phyloP scores from a whole-genome alignment of 371 early-diverging fungal species.

The Mortierella sp. region DNA sequence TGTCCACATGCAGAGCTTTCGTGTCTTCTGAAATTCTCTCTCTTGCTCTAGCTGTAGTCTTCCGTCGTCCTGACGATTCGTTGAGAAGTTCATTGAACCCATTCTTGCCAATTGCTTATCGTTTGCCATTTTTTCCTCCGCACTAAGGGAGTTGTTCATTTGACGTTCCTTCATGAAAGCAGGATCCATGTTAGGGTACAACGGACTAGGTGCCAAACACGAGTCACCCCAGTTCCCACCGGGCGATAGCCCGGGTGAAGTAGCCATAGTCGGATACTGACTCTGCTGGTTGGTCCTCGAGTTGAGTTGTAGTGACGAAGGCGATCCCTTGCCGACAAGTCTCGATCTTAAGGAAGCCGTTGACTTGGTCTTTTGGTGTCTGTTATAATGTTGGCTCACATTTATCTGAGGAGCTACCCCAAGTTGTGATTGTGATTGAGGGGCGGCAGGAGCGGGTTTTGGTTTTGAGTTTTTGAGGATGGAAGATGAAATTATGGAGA shows the following conservation, averaged over 20 bases:
- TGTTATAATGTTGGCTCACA: not conserved
- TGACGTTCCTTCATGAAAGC: slow-evolving; percentile 22
- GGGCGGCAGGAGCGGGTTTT: not conserved
- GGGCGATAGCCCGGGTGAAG: slow-evolving; percentile 6
- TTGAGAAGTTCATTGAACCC: not conserved
- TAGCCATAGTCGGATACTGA: slow-evolving; percentile 1
- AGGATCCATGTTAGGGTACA: slow-evolving; percentile 17
- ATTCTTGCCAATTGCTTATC: not conserved
- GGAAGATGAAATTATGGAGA: not conserved
- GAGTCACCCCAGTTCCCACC: slow-evolving; percentile 15
- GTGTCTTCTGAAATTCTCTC: slow-evolving; percentile 11
- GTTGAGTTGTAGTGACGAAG: slow-evolving; percentile 31
- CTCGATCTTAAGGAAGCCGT: slow-evolving; percentile 17
- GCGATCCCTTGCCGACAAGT: slow-evolving; percentile 13
- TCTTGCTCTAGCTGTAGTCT: slow-evolving; percentile 37
- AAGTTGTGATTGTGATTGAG: not conserved
- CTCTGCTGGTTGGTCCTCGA: slow-evolving; percentile 7
- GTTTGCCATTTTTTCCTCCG: not conserved
- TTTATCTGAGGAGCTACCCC: not conserved
- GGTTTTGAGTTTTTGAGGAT: not conserved
- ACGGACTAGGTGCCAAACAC: slow-evolving; percentile 21
- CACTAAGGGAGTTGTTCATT: not conserved
- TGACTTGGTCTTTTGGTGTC: slow-evolving; percentile 17
- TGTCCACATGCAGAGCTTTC: slow-evolving; percentile 58
- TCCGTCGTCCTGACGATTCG: slow-evolving; percentile 42